Conservation (phyloP, 2,329 filamentous ascomycete genomes). For the Plenodomus biglobosus region DNA sequence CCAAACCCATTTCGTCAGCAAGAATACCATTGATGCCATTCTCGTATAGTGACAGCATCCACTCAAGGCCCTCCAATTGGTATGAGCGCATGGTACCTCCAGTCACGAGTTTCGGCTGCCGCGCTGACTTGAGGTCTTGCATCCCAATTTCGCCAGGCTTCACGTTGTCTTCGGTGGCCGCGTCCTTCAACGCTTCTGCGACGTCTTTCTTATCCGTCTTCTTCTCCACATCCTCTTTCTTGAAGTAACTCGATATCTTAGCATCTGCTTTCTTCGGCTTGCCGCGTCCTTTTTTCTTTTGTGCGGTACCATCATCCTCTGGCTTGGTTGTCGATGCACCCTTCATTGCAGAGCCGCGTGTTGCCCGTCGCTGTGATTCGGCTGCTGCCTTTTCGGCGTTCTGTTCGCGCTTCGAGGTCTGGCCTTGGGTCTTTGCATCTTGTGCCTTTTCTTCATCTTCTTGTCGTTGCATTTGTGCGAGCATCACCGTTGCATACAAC, state of each 20-base stretch:
- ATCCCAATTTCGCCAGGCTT: conserved; percentile 63
- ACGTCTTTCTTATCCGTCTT: conserved; percentile 57
- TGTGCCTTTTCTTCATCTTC: conserved; percentile 52
- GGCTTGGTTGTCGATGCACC: conserved; percentile 15
- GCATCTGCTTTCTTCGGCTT: conserved; percentile 43
- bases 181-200: conserved; percentile 60
- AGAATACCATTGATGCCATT: conserved; percentile 90
- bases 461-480: conserved; percentile 56
- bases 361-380: conserved; percentile 50
- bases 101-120: conserved; percentile 81
- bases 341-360: conserved; percentile 40
- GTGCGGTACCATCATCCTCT: conserved; percentile 19
- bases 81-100: conserved; percentile 93
- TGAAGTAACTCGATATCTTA: conserved; percentile 62
- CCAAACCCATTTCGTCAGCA: conserved; percentile 91
- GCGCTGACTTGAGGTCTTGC: conserved; percentile 73
- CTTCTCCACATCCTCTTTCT: conserved; percentile 59
- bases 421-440: conserved; percentile 49
- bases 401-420: conserved; percentile 50
- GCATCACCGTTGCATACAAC: conserved; percentile 56
- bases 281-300: conserved; percentile 38
- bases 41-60: conserved; percentile 81
- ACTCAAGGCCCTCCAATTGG: conserved; percentile 90
- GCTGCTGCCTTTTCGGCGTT: conserved; percentile 51
- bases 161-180: conserved; percentile 59